These are phyloP conservation scores for Raffaelea ambrosiae DNA, from an alignment of 2,329 filamentous ascomycete species.

Conservation along the genomic window DNA sequence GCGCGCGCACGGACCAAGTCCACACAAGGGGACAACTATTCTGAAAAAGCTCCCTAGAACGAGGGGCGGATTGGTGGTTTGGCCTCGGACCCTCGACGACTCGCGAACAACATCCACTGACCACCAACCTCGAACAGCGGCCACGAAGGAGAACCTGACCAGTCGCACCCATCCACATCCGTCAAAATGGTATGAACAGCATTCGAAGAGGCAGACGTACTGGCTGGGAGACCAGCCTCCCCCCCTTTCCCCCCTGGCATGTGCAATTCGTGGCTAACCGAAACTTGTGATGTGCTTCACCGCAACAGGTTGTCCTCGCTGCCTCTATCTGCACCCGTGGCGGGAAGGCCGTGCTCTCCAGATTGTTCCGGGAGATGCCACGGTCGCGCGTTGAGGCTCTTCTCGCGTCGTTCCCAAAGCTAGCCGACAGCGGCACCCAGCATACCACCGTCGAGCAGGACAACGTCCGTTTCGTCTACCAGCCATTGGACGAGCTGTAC, in stretches of 20 bases:
- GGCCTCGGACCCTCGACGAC: conserved; percentile 4
- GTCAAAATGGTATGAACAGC: conserved; percentile 2
- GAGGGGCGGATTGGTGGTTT: conserved; percentile 10
- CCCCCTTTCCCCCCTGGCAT: not conserved
- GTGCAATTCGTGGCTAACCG: not conserved
- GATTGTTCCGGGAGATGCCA: conserved; percentile 96
- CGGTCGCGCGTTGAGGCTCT: conserved; percentile 93
- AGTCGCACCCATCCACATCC: not conserved
- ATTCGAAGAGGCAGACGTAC: too few relatives aligned
- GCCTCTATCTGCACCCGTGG: conserved; percentile 98
- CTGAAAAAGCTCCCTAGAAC: conserved; percentile 12
- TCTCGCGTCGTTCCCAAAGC: conserved; percentile 94
- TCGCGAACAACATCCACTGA: not conserved
- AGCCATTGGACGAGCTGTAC: conserved; percentile 97
- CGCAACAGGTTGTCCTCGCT: conserved; percentile 86
- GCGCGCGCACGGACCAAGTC: conserved; percentile 11
- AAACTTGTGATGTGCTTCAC: not conserved
- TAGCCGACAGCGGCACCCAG: conserved; percentile 90
- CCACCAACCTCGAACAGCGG: not conserved
- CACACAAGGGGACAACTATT: conserved; percentile 15
- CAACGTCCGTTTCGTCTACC: conserved; percentile 98
- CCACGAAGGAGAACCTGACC: not conserved
- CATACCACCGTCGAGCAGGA: conserved; percentile 98
- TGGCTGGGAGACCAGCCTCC: not conserved
- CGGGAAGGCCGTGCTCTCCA: conserved; percentile 95